Conservation (phyloP, 1,139 yeast species). For the Geotrichum restrictum region DNA sequence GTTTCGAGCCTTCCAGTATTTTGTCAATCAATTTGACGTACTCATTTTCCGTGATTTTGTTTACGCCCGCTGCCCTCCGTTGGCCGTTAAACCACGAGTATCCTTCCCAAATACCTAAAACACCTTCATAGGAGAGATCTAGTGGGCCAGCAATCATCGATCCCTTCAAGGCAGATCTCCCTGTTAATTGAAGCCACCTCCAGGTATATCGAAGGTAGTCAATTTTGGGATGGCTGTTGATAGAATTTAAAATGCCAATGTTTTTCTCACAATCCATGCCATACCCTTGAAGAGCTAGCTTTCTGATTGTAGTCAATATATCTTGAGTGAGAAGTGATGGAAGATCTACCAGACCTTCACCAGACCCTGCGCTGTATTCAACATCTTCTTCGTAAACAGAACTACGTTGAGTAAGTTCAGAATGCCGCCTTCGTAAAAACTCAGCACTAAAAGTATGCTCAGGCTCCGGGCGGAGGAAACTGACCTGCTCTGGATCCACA, state of each 20-base stretch:
- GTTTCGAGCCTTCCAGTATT: constrained; percentile 22
- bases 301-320: constrained; percentile 49
- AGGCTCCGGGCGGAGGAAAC: constrained; percentile 27
- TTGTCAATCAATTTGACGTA: constrained; percentile 27
- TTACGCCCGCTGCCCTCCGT: constrained; percentile 38
- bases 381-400: constrained; percentile 32
- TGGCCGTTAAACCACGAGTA: constrained; percentile 58
- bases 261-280: constrained; percentile 67
- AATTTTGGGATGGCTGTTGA: constrained; percentile 26
- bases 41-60: constrained; percentile 26
- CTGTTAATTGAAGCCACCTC: constrained; percentile 82
- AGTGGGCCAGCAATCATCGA: constrained; percentile 63
- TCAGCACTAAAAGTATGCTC: constrained; percentile 4
- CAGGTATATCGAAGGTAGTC: constrained; percentile 71
- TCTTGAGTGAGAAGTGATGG: constrained; percentile 34
- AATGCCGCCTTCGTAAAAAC: not conserved
- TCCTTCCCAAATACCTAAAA: constrained; percentile 86
- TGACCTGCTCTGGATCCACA: constrained; percentile 58
- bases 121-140: constrained; percentile 86
- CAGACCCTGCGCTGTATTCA: constrained; percentile 30
- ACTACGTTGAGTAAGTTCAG: constrained; percentile 23
- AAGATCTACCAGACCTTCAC: constrained; percentile 29
- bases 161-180: constrained; percentile 62
- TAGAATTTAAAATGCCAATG: constrained; percentile 54
- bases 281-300: constrained; percentile 70